Evolutionary conservation across 78 protist genomes (phyloP).

Genomic region (Isochrysis galbana): DNA sequence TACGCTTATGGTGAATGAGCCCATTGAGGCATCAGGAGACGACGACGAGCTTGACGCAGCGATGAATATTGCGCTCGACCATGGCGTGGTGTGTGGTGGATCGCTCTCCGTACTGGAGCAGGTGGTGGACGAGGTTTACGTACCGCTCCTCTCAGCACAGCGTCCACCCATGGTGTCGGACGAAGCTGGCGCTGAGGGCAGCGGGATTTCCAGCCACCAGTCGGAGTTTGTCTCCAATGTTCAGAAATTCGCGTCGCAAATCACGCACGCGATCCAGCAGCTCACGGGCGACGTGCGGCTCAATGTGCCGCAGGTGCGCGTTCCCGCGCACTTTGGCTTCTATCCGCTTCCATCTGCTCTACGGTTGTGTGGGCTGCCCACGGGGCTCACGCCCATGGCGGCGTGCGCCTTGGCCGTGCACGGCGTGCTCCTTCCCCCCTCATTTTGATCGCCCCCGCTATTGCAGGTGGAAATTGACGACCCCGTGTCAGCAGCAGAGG

Average conservation of each 20-base stretch:
- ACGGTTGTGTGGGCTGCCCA: background rate
- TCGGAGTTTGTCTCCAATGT: background rate
- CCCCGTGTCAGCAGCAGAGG: background rate
- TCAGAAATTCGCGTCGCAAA: conserved; percentile 41
- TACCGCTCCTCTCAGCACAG: conserved; percentile 22
- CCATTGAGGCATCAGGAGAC: background rate
- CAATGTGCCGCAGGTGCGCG: conserved; percentile 30
- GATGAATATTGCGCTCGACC: background rate
- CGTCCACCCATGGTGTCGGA: background rate
- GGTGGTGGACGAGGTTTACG: conserved; percentile 19
- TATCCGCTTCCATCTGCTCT: background rate
- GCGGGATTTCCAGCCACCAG: background rate
- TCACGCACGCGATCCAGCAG: conserved; percentile 49
- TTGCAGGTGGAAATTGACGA: no score
- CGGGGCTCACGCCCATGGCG: background rate
- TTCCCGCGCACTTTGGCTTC: background rate
- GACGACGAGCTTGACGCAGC: background rate
- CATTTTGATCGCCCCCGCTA: no score
- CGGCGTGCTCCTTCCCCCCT: no score
- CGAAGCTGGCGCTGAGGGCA: background rate
- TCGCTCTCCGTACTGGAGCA: conserved; percentile 32
- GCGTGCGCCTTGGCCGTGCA: background rate
- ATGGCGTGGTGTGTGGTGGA: background rate
- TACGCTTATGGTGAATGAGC: background rate
- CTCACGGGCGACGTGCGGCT: conserved; percentile 45